Base-by-base conservation (phyloP, 139 green algal genomes). In the Chlamydomonas schloesseri region DNA sequence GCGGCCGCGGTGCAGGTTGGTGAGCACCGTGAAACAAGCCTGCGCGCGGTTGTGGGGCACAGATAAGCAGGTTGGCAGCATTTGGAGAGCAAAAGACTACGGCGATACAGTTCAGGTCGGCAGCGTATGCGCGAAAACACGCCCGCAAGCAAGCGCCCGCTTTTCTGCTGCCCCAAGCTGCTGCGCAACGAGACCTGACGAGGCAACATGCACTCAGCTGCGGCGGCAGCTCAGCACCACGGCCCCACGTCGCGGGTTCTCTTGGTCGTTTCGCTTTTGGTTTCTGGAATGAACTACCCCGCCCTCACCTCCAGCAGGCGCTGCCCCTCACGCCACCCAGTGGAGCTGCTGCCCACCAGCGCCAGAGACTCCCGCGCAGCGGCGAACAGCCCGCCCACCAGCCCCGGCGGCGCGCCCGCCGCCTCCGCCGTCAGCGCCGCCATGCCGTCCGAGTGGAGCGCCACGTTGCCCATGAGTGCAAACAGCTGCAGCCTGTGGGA, bases 241-340 rank as follows among this genome's bases (percentile, higher is more conserved):
- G n/a, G n/a, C n/a, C n/a, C n/a, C n/a, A n/a, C n/a, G n/a, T n/a
- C n/a, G n/a, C n/a, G n/a, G n/a, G n/a, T n/a, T n/a, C n/a, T n/a
- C n/a, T n/a, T n/a, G n/a, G n/a, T n/a, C n/a, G n/a, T n/a, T n/a
- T n/a, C n/a, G n/a, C n/a, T n/a, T n/a, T n/a, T n/a, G n/a, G n/a
- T n/a, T n/a, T n/a, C n/a, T n/a, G n/a, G n/a, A n/a, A n/a, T n/a
- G n/a, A n/a, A n/a, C n/a, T n/a, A n/a, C n/a, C n/a, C n/a, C n/a
- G n/a, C n/a, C 17, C 78, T 23, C 79, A 85, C 79, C 79, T 77
- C 37, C n/a, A 85, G 65, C 31, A 85, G 47, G 50, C 68, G 64
- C 68, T 10, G 26, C 18, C 79, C 79, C n/a, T 4, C 5, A 1
- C 50, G 29, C 67, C 79, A 85, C 67, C 65, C 18, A n/a, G 46